Percentiles rank a stretch among this genome's conserved stretches.
These are phyloP conservation scores for Aspergillus sojae DNA, from an alignment of 2,329 filamentous ascomycete species.

Conservation along the genomic window DNA sequence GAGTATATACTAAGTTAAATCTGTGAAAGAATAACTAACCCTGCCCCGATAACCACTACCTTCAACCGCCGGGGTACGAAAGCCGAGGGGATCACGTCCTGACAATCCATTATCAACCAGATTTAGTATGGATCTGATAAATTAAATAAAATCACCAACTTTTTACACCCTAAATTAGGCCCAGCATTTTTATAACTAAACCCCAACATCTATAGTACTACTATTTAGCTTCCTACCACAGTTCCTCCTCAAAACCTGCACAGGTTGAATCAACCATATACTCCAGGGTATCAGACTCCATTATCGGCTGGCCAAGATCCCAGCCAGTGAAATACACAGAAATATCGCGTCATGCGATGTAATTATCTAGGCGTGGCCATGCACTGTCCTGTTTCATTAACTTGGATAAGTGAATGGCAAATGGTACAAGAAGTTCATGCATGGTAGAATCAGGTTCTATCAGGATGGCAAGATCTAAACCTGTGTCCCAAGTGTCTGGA, in stretches of 20 bases:
- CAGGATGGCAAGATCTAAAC: neutral
- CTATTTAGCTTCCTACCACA: too few relatives aligned
- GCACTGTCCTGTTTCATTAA: neutral
- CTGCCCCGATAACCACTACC: neutral
- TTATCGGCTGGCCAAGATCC: neutral
- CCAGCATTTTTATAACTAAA: too few relatives aligned
- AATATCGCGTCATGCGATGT: neutral
- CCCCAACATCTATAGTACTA: neutral
- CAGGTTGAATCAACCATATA: neutral
- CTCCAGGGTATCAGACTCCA: neutral
- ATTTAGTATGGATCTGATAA: neutral
- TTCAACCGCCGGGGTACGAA: neutral
- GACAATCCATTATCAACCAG: neutral
- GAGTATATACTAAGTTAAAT: too few relatives aligned
- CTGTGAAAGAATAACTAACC: neutral
- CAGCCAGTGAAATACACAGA: neutral
- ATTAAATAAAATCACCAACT: neutral
- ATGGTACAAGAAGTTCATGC: rapidly evolving
- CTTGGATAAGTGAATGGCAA: neutral
- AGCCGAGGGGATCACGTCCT: neutral
- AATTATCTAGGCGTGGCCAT: neutral
- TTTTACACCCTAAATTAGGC: neutral
- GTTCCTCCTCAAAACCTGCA: neutral
- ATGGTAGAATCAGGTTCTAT: neutral
- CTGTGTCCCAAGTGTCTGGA: neutral